Percentiles rank a stretch among this genome's conserved stretches.
phyloP scores from a whole-genome alignment of 1,284 basidiomycete species.

The Porogramme epimiltina region DNA sequence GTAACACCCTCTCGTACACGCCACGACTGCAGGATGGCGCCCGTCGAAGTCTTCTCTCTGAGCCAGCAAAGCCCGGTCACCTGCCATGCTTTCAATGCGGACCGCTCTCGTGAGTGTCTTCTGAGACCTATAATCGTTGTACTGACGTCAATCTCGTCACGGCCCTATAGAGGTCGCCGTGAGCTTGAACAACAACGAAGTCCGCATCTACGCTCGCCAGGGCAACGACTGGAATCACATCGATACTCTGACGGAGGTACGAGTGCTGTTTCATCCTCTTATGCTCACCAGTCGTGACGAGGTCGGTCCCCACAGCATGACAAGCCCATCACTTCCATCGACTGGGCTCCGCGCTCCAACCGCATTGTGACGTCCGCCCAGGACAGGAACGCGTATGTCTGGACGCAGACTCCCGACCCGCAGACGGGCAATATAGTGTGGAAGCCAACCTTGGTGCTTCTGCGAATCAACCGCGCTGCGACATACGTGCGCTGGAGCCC shows the following conservation, averaged over 20 bases:
- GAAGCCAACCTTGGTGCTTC: slow-evolving; percentile 97
- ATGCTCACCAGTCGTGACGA: background rate
- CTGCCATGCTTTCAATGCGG: slow-evolving; percentile 90
- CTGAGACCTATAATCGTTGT: background rate
- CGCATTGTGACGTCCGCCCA: slow-evolving; percentile 98
- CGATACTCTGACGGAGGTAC: slow-evolving; percentile 86
- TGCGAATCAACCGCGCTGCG: slow-evolving; percentile 95
- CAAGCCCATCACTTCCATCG: slow-evolving; percentile 97
- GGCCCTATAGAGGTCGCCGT: slow-evolving; percentile 87
- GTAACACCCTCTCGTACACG: slow-evolving; percentile 28
- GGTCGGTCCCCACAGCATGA: slow-evolving; percentile 74
- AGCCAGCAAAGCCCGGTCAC: slow-evolving; percentile 80
- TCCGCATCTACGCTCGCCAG: slow-evolving; percentile 77
- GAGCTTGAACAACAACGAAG: slow-evolving; percentile 89
- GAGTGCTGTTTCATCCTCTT: slow-evolving; percentile 20
- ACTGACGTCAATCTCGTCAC: too few species aligned
- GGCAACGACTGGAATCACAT: slow-evolving; percentile 76
- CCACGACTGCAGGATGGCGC: slow-evolving; percentile 53
- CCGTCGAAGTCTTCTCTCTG: slow-evolving; percentile 79
- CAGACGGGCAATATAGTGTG: slow-evolving; percentile 73
- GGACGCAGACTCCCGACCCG: slow-evolving; percentile 81
- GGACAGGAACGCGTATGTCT: slow-evolving; percentile 99
- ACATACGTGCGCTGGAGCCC: slow-evolving; percentile 97
- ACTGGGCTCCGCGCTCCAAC: slow-evolving; percentile 97
- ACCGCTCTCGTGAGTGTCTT: slow-evolving; percentile 73